Evolutionary conservation across 2,329 filamentous ascomycete species (phyloP), one percentile per base, ranked within the genome.

Genomic region (Alternaria brassicae): DNA sequence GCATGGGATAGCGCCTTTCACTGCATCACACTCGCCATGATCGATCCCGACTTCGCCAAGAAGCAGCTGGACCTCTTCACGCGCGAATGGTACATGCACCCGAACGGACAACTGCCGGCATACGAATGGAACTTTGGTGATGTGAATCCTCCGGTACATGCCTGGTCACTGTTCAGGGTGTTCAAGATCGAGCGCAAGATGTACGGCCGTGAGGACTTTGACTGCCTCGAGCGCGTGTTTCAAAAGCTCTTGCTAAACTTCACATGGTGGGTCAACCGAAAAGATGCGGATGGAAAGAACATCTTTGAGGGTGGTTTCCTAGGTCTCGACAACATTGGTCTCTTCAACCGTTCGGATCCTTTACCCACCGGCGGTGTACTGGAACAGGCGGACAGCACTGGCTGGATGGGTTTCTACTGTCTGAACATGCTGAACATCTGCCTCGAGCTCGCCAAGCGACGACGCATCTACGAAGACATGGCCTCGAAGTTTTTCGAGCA

Each of bases 161-260:
- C 94, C 1, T 98, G 94, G 94, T 89, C 94, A 2, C 92, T 92
- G 0, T 98, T 98, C 83, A 86, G 95, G 57, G 92, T 91, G 0
- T 98, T 98, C 88, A 98, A 98, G 81, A 97, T 98, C 65, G 94
- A 98, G 82, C 89, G 95, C 68, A 98, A 98, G 81, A 88, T 98
- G 83, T 98, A 97, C 71, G 95, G 94, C 39, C 88, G 92, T 32
- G 92, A 97, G 74, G 94, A 98, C 75, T 83, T 97, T 30, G 95
- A 98, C 78, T 98, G 97, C 79, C 85, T 98, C 9, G 94, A 98
- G 82, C 88, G 94, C 19, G 93, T 97, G 4, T 98, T 98, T 82
- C 95, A 98, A 75, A 98, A 98, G 78, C 80, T 98, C 60, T 83
- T 98, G 23, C 84, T 98, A 63, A 98, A 98, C 81, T 98, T 98